Conservation (phyloP, 192 early-diverging fungal genomes). For the Mortierella hygrophila region DNA sequence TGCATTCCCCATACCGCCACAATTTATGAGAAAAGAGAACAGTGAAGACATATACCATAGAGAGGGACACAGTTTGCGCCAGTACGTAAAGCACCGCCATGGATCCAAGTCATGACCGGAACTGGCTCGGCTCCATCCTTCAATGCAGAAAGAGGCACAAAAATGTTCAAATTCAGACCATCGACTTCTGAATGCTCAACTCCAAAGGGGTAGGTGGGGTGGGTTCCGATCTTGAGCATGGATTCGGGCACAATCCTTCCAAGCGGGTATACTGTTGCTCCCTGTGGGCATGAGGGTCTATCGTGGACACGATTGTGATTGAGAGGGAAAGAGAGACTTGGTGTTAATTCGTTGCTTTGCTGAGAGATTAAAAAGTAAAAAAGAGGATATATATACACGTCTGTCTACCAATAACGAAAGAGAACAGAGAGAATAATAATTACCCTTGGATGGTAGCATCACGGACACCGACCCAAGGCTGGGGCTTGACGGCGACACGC, state of each 20-base stretch:
- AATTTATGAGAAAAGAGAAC: not conserved
- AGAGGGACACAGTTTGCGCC: slow-evolving; percentile 27
- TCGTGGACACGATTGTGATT: not conserved
- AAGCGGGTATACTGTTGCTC: slow-evolving; percentile 4
- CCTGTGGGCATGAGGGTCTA: slow-evolving; percentile 32
- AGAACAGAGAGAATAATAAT: not conserved
- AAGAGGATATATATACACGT: too few species aligned
- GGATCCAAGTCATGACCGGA: slow-evolving; percentile 39
- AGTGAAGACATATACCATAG: slow-evolving; percentile 14
- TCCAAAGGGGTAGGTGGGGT: slow-evolving; percentile 15
- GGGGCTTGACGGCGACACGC: slow-evolving; percentile 33
- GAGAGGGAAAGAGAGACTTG: not conserved
- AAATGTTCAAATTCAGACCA: slow-evolving; percentile 41
- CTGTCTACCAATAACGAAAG: too few species aligned
- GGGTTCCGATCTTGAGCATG: not conserved
- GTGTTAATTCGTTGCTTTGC: not conserved
- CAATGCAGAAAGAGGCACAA: slow-evolving; percentile 17
- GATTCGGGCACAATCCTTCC: not conserved
- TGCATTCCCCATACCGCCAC: not conserved
- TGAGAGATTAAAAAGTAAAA: not conserved
- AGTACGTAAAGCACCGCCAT: slow-evolving; percentile 27
- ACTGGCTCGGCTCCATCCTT: not conserved
- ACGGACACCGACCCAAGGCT: slow-evolving; percentile 30
- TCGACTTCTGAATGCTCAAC: slow-evolving; percentile 22
- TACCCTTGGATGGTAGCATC: slow-evolving; percentile 42